Conservation (phyloP, 331 rosid genomes). For the Pyracantha coccinea region DNA sequence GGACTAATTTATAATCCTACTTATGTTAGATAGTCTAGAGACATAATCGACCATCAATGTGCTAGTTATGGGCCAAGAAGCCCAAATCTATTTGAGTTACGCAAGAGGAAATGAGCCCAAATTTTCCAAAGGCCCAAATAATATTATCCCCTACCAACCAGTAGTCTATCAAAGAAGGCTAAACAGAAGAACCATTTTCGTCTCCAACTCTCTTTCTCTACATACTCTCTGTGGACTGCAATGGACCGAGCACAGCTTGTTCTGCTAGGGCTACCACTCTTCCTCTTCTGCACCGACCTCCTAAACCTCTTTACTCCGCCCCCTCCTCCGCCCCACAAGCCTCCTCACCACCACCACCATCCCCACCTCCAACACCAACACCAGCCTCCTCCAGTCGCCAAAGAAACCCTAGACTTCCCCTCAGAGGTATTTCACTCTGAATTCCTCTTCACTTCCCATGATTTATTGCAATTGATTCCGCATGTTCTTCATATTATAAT, state of each 20-base stretch:
- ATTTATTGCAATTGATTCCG: not conserved
- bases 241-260: slow-evolving; percentile 62
- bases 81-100: not conserved
- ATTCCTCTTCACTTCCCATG: not conserved
- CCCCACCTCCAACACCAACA: slow-evolving; percentile 10
- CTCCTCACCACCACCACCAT: slow-evolving; percentile 5
- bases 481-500: not conserved
- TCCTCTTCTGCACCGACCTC: slow-evolving; percentile 56
- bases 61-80: not conserved
- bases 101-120: not conserved
- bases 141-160: not conserved
- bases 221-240: not conserved
- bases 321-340: slow-evolving; percentile 21
- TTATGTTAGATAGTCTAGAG: too few relatives aligned
- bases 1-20: too few relatives aligned
- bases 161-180: not conserved
- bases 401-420: slow-evolving; percentile 27
- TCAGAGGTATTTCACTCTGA: slow-evolving; percentile 25
- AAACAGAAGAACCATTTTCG: not conserved
- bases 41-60: too few relatives aligned
- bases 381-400: slow-evolving; percentile 11
- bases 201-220: not conserved
- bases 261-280: slow-evolving; percentile 51
- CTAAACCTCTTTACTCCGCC: slow-evolving; percentile 35
- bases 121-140: not conserved